Evolutionary conservation across 371 early-diverging fungal species (phyloP).

Genomic region (Apophysomyces variabilis): DNA sequence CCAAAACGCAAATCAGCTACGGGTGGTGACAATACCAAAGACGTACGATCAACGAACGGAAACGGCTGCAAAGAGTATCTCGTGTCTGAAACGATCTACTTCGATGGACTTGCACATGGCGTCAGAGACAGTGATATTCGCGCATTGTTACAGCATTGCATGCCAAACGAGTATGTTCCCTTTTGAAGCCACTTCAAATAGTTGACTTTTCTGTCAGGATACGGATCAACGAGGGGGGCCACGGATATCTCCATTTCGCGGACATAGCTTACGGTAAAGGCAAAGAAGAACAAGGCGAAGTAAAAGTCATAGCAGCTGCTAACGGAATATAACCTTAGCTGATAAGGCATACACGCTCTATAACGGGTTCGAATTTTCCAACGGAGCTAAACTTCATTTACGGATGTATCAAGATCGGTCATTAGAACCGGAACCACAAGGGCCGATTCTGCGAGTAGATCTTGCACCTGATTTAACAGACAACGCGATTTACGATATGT

Average conservation of each 20-base stretch:
- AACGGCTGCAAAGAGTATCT: not conserved
- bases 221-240: not conserved
- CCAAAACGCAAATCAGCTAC: conserved; percentile 4
- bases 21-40: conserved; percentile 5
- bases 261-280: not conserved
- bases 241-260: conserved; percentile 6
- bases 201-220: conserved; percentile 7
- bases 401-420: conserved; percentile 36
- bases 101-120: conserved; percentile 1
- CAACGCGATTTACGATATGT: conserved; percentile 37
- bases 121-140: conserved; percentile 5
- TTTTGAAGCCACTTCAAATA: not conserved
- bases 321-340: conserved; percentile 23
- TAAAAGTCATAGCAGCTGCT: not conserved
- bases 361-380: conserved; percentile 39
- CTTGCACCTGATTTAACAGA: conserved; percentile 36
- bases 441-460: conserved; percentile 32
- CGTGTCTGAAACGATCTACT: conserved; percentile 7
- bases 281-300: not conserved
- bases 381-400: conserved; percentile 34
- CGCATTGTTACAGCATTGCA: conserved; percentile 5
- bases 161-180: conserved; percentile 5
- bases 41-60: not conserved
- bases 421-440: conserved; percentile 36
- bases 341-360: conserved; percentile 46